Base-by-base conservation (phyloP, 169 alveolate genomes). In the Cryptosporidium sp. region DNA sequence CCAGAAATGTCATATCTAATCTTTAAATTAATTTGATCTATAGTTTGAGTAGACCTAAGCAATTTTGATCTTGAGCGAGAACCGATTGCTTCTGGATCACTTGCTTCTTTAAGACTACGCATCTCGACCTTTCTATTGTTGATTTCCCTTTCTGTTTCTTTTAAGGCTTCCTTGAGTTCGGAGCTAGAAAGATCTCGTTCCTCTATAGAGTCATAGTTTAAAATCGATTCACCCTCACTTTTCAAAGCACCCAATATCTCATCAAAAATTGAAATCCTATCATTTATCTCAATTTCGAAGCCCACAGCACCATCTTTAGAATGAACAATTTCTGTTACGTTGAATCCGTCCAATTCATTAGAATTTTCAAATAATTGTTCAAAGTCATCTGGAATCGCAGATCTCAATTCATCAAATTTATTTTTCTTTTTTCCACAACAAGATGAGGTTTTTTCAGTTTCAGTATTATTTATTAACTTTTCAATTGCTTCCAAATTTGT, bases 221-320 rank as follows among this genome's bases (percentile, higher is more conserved):
- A 1, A 18, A 2, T 21, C 1, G 68, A 37, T 10, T 52, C 45
- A 23, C 14, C 12, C 8, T 73, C 48, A 31, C 26, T 2, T 52
- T 55, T 50, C 18, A 73, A 18, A 0, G 86, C 86, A 23, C 4
- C 9, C 45, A 73, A 31, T 31, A 73, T 52, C 43, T 73, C 86
- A 21, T 59, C 50, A 10, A 73, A 31, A 31, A 73, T 73, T 31
- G 62, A 58, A 59, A 0, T 14, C 31, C 55, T 73, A 21, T 41
- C 70, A n/a, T 52, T 45, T 16, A 52, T 37, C 8, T 59, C 51
- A 35, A 73, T 52, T 21, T 73, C 61, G 12, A 52, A 73, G 39
- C 33, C 55, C 18, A 73, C 48, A 9, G 18, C 35, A 1, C 45
- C 69, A 35, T 71, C 61, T 12, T 12, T 71, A 18, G 45, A 31